Evolutionary conservation across 305 asterid genomes (phyloP), one percentile per base, ranked within the genome.

Genomic region (Fraxinus dipetala): DNA sequence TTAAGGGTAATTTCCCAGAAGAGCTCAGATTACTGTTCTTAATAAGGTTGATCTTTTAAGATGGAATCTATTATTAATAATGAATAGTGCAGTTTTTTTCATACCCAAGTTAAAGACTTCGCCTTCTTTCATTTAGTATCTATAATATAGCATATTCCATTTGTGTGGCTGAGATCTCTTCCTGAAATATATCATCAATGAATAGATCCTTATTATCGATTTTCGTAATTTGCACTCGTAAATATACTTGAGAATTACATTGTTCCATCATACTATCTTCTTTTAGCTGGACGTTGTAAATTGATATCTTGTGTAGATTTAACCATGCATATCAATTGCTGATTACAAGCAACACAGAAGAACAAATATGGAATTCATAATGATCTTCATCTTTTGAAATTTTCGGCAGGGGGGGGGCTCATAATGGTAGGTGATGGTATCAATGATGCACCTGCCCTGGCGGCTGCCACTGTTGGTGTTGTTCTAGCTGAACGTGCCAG

Each of bases 371-470:
- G 20, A 51, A 72, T 59, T 56, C 34, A 32, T 32, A 40, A 69
- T 76, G 26, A 81, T 77, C 73, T 70, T 43, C 56, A 76, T 28
- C 67, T 59, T 40, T 72, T 75, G 16, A 76, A 67, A 78, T 65
- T 54, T 72, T 28, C 34, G 30, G 61, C 89, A 93, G 98, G 94
- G 75, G 98, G 97, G 9, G 98, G 98, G 78, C 96, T 96, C 24
- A 88, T 96, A 80, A 96, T 96, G 99, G 99, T 96, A 61, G 99
- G 99, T 80, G 99, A 96, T 80, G 99, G 99, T 72, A 96, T 96
- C 83, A 96, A 96, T 81, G 99, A 96, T 80, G 99, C 98, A 56
- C 99, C 99, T 1, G 99, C 99, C 38, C 88, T 96, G 87, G 99
- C 99, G 82, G 98, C 99, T 78, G 94, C 99, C 59, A 91, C 94